A percentile compares a stretch with the other conserved stretches of the same genome.
These are phyloP conservation scores for Vigna unguiculata DNA, from an alignment of 306 rosid genomes.

Conservation along the genomic window DNA sequence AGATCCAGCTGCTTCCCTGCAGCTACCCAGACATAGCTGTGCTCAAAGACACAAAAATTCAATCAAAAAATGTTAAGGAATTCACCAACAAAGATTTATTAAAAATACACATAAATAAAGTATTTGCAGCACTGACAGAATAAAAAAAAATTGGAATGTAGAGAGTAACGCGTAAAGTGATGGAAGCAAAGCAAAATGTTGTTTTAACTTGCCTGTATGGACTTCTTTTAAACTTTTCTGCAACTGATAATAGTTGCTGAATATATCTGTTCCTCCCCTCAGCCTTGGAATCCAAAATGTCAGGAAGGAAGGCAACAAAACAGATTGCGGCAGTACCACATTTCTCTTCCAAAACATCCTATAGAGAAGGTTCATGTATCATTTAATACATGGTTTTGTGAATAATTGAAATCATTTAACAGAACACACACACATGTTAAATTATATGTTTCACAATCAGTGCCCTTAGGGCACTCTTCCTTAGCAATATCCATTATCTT, in stretches of 20 bases:
- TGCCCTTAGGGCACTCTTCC: neutral
- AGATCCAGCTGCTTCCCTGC: constrained; percentile 95
- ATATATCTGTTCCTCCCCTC: constrained; percentile 92
- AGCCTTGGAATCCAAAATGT: constrained; percentile 96
- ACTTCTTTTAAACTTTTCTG: constrained; percentile 89
- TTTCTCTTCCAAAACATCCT: constrained; percentile 93
- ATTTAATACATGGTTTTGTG: neutral
- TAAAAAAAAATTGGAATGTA: neutral
- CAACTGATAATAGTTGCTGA: constrained; percentile 81
- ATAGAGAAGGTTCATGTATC: constrained; percentile 27
- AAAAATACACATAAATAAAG: constrained; percentile 1
- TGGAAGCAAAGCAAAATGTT: constrained; percentile 23
- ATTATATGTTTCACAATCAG: neutral
- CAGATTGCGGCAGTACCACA: constrained; percentile 96
- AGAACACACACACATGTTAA: neutral
- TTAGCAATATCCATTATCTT: neutral
- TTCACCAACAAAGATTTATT: neutral
- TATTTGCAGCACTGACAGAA: constrained; percentile 11
- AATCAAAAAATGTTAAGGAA: neutral
- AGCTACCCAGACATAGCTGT: constrained; percentile 93
- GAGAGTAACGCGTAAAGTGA: neutral
- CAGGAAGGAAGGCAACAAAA: constrained; percentile 95
- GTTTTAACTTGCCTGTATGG: constrained; percentile 77
- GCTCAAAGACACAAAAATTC: constrained; percentile 17
- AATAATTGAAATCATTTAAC: neutral